Percentiles rank a stretch among this genome's conserved stretches.
phyloP scores from a whole-genome alignment of 169 alveolate genomes.

The Perkinsus marinus region DNA sequence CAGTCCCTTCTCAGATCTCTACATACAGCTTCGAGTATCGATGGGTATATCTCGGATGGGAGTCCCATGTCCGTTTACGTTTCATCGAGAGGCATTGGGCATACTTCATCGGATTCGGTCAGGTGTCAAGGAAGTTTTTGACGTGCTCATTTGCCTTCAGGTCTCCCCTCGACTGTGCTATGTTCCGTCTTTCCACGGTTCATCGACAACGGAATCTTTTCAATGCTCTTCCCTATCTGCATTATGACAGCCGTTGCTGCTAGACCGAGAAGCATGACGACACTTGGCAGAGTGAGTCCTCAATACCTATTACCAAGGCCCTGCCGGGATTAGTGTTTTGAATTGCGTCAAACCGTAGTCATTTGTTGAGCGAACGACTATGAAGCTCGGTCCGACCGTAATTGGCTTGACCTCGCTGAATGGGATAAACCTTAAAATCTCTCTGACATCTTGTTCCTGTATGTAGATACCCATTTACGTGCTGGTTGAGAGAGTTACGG shows the following conservation, averaged over 20 bases:
- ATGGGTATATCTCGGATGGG: constrained; percentile 8
- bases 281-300: not conserved
- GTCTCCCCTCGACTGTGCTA: not conserved
- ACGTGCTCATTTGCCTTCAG: not conserved
- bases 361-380: no score
- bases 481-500: not conserved
- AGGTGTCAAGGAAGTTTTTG: not conserved
- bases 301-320: no score
- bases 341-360: no score
- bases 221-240: constrained; percentile 1
- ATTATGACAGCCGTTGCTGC: constrained; percentile 1
- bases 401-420: no score
- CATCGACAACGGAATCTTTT: constrained; percentile 6
- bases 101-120: constrained; percentile 4
- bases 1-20: not conserved
- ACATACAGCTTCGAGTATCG: constrained; percentile 8
- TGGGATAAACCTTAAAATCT: no score
- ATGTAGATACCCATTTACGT: not conserved
- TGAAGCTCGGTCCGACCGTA: no score
- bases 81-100: not conserved
- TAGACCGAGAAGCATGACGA: not conserved
- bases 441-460: no score
- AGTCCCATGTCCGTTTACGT: not conserved
- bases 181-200: not conserved
- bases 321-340: no score